Evolutionary conservation across 768 basidiomycete species (phyloP).

Genomic region (Boletus sensibilis): DNA sequence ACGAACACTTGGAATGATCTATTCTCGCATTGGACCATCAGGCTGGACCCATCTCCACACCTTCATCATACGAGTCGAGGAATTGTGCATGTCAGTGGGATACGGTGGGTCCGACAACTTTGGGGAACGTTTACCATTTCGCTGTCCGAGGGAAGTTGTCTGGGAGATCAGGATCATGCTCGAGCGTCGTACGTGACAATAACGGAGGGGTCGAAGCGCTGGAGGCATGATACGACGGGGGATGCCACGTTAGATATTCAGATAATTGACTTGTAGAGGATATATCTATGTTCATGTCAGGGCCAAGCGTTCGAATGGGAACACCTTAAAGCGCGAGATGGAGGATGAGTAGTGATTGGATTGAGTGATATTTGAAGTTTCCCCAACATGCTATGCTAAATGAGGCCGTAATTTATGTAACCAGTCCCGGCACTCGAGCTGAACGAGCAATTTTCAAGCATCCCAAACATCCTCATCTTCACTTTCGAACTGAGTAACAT

Average conservation of each 20-base stretch:
- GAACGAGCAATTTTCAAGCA: too few species aligned
- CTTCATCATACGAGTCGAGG: constrained; percentile 36
- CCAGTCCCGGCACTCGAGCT: too few species aligned
- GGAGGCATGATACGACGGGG: constrained; percentile 32
- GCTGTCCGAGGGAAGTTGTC: constrained; percentile 55
- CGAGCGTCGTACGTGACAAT: constrained; percentile 14
- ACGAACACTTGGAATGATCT: constrained; percentile 56
- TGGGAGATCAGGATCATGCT: constrained; percentile 22
- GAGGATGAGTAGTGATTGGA: too few species aligned
- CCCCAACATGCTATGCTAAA: too few species aligned
- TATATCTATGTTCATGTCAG: background rate
- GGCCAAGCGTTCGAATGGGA: too few species aligned
- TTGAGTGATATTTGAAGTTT: too few species aligned
- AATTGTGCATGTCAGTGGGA: background rate
- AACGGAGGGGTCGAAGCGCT: constrained; percentile 10
- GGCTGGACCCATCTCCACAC: constrained; percentile 70
- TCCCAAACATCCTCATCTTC: too few species aligned
- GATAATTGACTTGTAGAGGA: background rate
- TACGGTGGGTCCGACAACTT: background rate
- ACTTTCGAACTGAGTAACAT: too few species aligned
- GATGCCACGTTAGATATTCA: constrained; percentile 27
- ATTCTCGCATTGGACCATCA: constrained; percentile 73
- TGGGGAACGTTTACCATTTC: constrained; percentile 47
- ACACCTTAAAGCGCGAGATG: too few species aligned
- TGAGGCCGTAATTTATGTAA: too few species aligned